Percentiles rank a stretch among this genome's conserved stretches.
phyloP scores from a whole-genome alignment of 768 basidiomycete species.

The Pulveroboletus ravenelii region DNA sequence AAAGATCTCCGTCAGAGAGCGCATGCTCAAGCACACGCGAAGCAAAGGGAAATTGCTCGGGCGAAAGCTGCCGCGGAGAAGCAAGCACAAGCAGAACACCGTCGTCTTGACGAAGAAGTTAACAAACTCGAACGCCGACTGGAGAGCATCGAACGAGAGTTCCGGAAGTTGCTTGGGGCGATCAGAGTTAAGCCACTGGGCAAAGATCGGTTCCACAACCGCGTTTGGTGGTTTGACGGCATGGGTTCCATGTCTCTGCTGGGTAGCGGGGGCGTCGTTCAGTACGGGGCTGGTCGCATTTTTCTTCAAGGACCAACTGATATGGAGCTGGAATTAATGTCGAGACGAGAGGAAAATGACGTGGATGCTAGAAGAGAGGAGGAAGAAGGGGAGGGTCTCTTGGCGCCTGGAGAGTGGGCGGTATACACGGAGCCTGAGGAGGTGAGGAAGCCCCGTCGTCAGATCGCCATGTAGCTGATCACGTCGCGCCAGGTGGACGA shows the following conservation, averaged over 20 bases:
- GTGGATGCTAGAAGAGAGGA: slow-evolving; percentile 58
- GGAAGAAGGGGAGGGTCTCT: slow-evolving; percentile 78
- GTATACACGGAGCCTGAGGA: slow-evolving; percentile 83
- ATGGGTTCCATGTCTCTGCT: slow-evolving; percentile 80
- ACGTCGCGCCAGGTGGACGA: slow-evolving; percentile 59
- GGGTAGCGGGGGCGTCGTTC: slow-evolving; percentile 70
- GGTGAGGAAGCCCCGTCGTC: slow-evolving; percentile 39
- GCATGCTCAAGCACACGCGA: slow-evolving; percentile 56
- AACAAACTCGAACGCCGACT: slow-evolving; percentile 76
- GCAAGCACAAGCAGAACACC: slow-evolving; percentile 77
- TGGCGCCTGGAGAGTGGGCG: slow-evolving; percentile 84
- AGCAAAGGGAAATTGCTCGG: slow-evolving; percentile 76
- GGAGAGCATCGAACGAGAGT: slow-evolving; percentile 89
- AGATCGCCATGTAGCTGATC: slow-evolving; percentile 7
- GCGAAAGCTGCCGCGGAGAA: slow-evolving; percentile 76
- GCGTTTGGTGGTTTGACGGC: slow-evolving; percentile 99
- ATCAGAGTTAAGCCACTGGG: slow-evolving; percentile 87
- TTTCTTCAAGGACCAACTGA: slow-evolving; percentile 92
- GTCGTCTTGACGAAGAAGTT: slow-evolving; percentile 83
- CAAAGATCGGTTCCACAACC: slow-evolving; percentile 89
- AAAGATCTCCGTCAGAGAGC: slow-evolving; percentile 51
- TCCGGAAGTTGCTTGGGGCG: slow-evolving; percentile 81
- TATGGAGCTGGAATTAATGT: slow-evolving; percentile 70
- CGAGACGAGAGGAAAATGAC: slow-evolving; percentile 48
- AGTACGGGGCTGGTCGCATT: slow-evolving; percentile 85